phyloP scores from a whole-genome alignment of 768 basidiomycete species.

The Naganishia randhawae region DNA sequence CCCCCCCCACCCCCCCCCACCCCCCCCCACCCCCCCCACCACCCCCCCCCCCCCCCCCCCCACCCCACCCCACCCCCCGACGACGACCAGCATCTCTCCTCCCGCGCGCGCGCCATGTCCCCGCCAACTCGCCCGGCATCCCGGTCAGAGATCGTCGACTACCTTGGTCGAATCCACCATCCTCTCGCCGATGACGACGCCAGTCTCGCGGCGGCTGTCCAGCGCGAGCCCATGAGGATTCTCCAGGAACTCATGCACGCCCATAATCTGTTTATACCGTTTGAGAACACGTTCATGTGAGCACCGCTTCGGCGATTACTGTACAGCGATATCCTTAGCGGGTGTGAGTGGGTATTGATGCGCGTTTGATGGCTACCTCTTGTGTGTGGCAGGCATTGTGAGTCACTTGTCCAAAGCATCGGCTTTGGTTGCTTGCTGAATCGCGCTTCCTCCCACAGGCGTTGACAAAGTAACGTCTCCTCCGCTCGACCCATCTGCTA shows the following conservation, averaged over 20 bases:
- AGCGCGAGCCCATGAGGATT: slow-evolving; percentile 6
- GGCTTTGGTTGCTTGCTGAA: background rate
- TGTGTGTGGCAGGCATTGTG: slow-evolving; percentile 11
- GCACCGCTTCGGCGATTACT: background rate
- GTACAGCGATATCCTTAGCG: background rate
- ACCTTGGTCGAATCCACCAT: slow-evolving; percentile 14
- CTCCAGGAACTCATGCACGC: slow-evolving; percentile 1
- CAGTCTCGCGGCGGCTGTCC: background rate
- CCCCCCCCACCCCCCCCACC: too few species aligned
- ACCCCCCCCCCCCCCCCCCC: too few species aligned
- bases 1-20: too few species aligned
- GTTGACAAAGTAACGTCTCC: slow-evolving; percentile 7
- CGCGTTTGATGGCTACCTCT: too few species aligned
- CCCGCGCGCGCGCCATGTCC: slow-evolving; percentile 4
- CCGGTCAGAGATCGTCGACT: slow-evolving; percentile 18
- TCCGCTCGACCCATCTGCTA: slow-evolving; percentile 5
- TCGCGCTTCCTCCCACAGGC: background rate
- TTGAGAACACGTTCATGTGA: slow-evolving; percentile 29
- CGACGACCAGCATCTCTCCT: background rate
- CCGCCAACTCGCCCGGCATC: slow-evolving; percentile 29
- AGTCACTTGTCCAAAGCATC: background rate
- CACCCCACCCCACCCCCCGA: background rate
- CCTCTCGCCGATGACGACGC: background rate
- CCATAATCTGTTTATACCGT: slow-evolving; percentile 18
- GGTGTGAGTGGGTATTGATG: too few species aligned